These are phyloP conservation scores for Diaporthe longicolla DNA, from an alignment of 2,329 filamentous ascomycete species.

Conservation along the genomic window DNA sequence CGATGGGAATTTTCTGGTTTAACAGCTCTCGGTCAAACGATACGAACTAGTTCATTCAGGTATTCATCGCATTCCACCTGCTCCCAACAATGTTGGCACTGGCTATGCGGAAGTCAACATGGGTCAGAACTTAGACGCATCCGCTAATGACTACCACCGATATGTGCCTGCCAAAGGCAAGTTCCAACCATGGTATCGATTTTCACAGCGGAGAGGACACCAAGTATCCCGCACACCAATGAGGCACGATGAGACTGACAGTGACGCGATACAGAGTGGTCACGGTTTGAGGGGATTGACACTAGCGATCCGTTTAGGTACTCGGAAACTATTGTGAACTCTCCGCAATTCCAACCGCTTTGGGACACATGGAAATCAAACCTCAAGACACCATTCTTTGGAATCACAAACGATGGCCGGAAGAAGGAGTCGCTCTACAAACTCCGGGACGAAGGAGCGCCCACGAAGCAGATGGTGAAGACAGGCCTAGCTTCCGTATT, in stretches of 20 bases:
- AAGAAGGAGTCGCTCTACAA: slow-evolving; percentile 10
- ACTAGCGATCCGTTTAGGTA: slow-evolving; percentile 8
- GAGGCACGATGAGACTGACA: neutral
- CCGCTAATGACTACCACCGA: neutral
- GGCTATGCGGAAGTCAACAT: neutral
- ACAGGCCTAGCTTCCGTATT: neutral
- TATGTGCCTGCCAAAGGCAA: neutral
- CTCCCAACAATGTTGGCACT: too few relatives aligned
- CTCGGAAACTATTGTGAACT: slow-evolving; percentile 1
- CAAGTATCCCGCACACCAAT: neutral
- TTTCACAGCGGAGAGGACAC: too few relatives aligned
- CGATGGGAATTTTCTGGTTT: too few relatives aligned
- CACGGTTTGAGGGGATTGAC: neutral
- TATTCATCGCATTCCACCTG: neutral
- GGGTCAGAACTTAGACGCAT: neutral
- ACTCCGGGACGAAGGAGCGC: slow-evolving; percentile 5
- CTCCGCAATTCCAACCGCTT: neutral
- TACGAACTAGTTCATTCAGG: neutral
- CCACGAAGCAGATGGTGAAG: slow-evolving; percentile 8
- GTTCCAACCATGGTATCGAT: neutral
- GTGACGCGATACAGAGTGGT: neutral
- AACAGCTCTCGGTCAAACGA: too few relatives aligned
- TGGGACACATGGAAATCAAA: neutral
- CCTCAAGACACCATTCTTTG: neutral
- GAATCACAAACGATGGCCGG: neutral